Evolutionary conservation across 805 yeast genomes (phyloP), one percentile per base, ranked within the genome.

Genomic region (Yamadazyma olivae): DNA sequence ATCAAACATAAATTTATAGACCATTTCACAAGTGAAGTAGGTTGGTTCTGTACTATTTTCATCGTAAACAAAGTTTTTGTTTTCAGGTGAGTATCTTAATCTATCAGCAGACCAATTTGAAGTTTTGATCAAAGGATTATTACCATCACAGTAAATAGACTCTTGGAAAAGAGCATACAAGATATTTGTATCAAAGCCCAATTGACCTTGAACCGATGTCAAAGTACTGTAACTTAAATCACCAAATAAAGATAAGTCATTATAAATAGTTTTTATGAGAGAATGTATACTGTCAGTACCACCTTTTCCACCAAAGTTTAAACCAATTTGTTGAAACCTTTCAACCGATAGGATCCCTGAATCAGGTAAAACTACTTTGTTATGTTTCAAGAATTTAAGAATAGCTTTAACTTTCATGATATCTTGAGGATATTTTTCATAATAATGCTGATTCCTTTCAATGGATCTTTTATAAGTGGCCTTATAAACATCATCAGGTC

Each of bases 121-220:
- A 7, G 35, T 36, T 32, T 24, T 37, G 6, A 36, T 17, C 5
- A 3, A 5, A 12, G 37, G 38, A 27, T 42, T 36, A 30, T 41
- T 41, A 0, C 75, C 73, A 44, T 74, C 77, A 40, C 73, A 59
- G 50, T 77, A 77, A 12, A 78, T 76, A 5, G 80, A 76, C 43
- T 77, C 83, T 49, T 76, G 81, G 44, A 76, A 68, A 27, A 79
- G 57, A 3, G 77, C 76, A 46, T 77, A 77, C 13, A 78, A 46
- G 20, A 72, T 54, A 43, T 77, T 77, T 3, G 81, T 70, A 39
- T 77, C 82, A 47, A 75, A 78, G 1, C 69, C 56, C 6, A 59
- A 50, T 17, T 37, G 44, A 30, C 50, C 51, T 41, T 70, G 66
- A 9, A 75, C 40, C 2, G 43, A 29, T 17, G 35, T 43, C 38